Base-by-base conservation (phyloP, 805 yeast species). In the Teunomyces aglyptinius region DNA sequence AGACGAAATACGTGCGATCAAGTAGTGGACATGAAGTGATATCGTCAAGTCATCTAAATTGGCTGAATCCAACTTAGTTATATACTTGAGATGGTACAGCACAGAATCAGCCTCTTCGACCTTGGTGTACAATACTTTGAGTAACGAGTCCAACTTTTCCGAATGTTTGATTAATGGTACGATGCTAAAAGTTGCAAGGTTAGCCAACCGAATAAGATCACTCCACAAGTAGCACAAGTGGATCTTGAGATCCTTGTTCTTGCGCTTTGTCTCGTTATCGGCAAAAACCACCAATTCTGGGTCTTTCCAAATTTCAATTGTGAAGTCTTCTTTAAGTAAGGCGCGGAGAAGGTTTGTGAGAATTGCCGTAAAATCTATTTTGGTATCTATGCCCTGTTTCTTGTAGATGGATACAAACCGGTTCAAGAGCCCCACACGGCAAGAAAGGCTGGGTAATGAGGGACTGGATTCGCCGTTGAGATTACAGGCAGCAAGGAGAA, bases 151-250 rank as follows among this genome's bases (percentile, higher is more conserved):
- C 26, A 63, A 35, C 2, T 45, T 48, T 22, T 56, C 58, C 11
- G 60, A 46, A 36, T 59, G 56, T 8, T 55, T 57, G n/a, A 59
- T 49, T 18, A 61, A 40, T 4, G 68, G 61, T 1, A 58, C 53
- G n/a, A 63, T 45, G 16, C 57, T 52, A 46, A 68, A 59, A 0
- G 59, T 44, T 5, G 58, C 58, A 35, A 59, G 49, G 53, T 70
- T 70, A 5, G 58, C 43, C 13, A 68, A 41, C 13, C 75, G 45
- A n/a, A 72, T 48, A n/a, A 66, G 29, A 27, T 68, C 72, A 34
- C 52, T 49, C 76, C 76, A 72, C 5, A 70, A 27, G 31, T 52
- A 56, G 43, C 72, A 61, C 12, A 67, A 47, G 40, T 68, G 68
- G 5, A 65, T 36, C 35, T 65, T 57, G 6, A 70, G 38, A 12